Evolutionary conservation across 371 early-diverging fungal genomes (phyloP).

Genomic region (Circinella umbellata): DNA sequence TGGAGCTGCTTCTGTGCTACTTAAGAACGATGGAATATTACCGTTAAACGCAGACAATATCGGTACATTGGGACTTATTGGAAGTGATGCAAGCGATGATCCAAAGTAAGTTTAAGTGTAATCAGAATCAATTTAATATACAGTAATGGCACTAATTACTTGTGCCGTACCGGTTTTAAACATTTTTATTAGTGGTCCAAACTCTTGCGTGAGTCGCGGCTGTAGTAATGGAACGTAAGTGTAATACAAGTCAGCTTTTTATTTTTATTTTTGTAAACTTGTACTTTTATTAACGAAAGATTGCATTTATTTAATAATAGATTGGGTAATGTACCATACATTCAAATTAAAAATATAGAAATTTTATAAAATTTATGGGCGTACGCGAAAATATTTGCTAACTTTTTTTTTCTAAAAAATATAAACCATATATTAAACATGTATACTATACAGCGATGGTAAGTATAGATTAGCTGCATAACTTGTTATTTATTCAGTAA

Average conservation of each 20-base stretch:
- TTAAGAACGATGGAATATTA: slow-evolving; percentile 51
- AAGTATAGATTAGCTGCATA: no score
- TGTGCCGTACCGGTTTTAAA: no score
- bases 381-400: no score
- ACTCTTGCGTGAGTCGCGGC: slow-evolving; percentile 28
- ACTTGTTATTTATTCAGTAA: no score
- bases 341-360: no score
- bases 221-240: slow-evolving; percentile 43
- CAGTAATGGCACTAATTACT: not conserved
- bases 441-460: no score
- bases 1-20: slow-evolving; percentile 55
- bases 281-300: no score
- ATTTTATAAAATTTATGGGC: no score
- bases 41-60: slow-evolving; percentile 34
- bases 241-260: not conserved
- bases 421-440: no score
- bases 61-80: slow-evolving; percentile 50
- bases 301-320: no score
- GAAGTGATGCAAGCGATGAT: slow-evolving; percentile 47
- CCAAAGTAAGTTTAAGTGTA: slow-evolving; percentile 26
- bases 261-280: not conserved
- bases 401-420: no score
- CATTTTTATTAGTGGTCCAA: slow-evolving; percentile 18
- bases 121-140: not conserved
- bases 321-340: no score